Percentiles rank a stretch among this genome's conserved stretches.
Evolutionary conservation across 306 rosid species (phyloP).

Genomic region (Rosa chinensis): DNA sequence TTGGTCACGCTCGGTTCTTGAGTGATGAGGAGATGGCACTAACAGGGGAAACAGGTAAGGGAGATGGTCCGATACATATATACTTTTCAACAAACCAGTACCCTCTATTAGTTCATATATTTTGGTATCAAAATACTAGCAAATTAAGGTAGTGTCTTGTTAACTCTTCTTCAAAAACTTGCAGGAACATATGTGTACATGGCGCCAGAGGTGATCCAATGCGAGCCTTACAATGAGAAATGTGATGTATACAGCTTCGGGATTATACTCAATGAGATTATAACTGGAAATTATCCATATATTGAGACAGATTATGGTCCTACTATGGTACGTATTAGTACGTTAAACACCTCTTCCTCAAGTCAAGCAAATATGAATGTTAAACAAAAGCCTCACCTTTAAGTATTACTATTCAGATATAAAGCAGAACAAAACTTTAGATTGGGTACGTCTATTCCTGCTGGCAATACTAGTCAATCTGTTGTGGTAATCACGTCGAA

Average conservation of each 20-base stretch:
- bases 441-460: not conserved
- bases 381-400: not conserved
- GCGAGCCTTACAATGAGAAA: conserved; percentile 78
- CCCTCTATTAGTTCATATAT: not conserved
- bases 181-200: conserved; percentile 74
- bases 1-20: conserved; percentile 82
- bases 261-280: conserved; percentile 62
- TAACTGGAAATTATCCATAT: conserved; percentile 59
- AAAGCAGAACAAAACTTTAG: not conserved
- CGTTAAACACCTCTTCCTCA: not conserved
- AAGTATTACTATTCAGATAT: not conserved
- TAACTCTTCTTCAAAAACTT: not conserved
- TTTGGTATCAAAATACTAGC: not conserved
- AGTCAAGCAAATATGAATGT: not conserved
- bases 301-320: conserved; percentile 62
- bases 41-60: conserved; percentile 51
- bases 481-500: not conserved
- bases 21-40: conserved; percentile 54
- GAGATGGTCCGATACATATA: not conserved
- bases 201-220: conserved; percentile 68
- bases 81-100: not conserved
- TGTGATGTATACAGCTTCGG: conserved; percentile 74
- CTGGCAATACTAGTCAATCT: not conserved
- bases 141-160: not conserved
- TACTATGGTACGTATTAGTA: conserved; percentile 46